These are phyloP conservation scores for Entomophthora muscae DNA, from an alignment of 371 early-diverging fungal species.

Conservation along the genomic window DNA sequence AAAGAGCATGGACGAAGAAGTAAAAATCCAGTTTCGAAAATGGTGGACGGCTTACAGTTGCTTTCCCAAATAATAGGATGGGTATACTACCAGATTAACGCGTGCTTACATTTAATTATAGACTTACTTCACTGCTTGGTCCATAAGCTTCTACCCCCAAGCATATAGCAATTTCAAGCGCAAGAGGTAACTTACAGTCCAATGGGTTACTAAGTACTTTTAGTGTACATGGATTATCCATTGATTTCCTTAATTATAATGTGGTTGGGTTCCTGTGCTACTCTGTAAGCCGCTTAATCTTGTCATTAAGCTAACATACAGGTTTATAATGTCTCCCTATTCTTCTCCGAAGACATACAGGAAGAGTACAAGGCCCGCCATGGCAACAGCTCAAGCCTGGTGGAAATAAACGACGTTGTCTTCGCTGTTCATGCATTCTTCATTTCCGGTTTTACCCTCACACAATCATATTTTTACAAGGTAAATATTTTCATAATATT, in stretches of 20 bases:
- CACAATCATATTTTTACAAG: slow-evolving; percentile 59
- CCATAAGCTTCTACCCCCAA: slow-evolving; percentile 56
- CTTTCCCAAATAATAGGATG: slow-evolving; percentile 8
- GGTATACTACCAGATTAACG: not conserved
- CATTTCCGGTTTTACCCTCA: slow-evolving; percentile 40
- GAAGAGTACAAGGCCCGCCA: slow-evolving; percentile 60
- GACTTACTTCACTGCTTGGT: slow-evolving; percentile 62
- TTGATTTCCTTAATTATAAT: slow-evolving; percentile 78
- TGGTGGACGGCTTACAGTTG: not conserved
- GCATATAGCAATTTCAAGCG: slow-evolving; percentile 43
- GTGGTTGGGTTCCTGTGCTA: slow-evolving; percentile 75
- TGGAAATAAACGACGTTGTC: slow-evolving; percentile 72
- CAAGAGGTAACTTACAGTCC: slow-evolving; percentile 21
- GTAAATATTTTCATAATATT: slow-evolving; percentile 20
- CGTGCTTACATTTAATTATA: slow-evolving; percentile 16
- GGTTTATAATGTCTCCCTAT: slow-evolving; percentile 61
- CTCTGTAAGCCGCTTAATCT: slow-evolving; percentile 21
- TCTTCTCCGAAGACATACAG: slow-evolving; percentile 37
- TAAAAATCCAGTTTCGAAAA: too few species aligned
- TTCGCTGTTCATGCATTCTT: slow-evolving; percentile 73
- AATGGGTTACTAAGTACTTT: not conserved
- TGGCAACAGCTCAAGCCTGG: slow-evolving; percentile 46
- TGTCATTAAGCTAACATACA: not conserved
- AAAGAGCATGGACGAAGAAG: too few species aligned
- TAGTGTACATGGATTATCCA: slow-evolving; percentile 70